These are phyloP conservation scores for Cerioporus squamosus DNA, from an alignment of 1,284 basidiomycete species.

Conservation along the genomic window DNA sequence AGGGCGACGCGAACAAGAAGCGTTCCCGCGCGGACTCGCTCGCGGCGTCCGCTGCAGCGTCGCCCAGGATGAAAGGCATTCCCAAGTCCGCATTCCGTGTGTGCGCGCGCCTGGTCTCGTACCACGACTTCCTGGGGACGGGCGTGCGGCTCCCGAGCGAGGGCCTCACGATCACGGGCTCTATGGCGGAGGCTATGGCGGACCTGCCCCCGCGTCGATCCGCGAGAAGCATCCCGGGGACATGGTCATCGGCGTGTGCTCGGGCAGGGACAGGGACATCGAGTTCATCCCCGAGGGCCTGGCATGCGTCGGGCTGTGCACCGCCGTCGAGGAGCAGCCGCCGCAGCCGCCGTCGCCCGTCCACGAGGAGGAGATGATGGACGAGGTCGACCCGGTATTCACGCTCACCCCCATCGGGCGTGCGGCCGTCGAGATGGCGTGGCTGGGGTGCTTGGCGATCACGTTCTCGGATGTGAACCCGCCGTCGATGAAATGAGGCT, in stretches of 20 bases:
- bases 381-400: slow-evolving; percentile 42
- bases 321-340: slow-evolving; percentile 30
- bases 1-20: slow-evolving; percentile 39
- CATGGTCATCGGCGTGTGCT: slow-evolving; percentile 63
- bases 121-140: slow-evolving; percentile 68
- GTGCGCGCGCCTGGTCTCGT: slow-evolving; percentile 67
- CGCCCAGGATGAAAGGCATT: slow-evolving; percentile 42
- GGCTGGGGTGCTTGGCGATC: slow-evolving; percentile 78
- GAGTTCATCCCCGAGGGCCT: slow-evolving; percentile 74
- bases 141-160: slow-evolving; percentile 74
- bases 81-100: slow-evolving; percentile 66
- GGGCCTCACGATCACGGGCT: slow-evolving; percentile 67
- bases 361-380: slow-evolving; percentile 44
- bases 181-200: slow-evolving; percentile 60
- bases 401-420: slow-evolving; percentile 72
- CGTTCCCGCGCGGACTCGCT: slow-evolving; percentile 34
- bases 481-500: slow-evolving; percentile 18
- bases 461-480: slow-evolving; percentile 51
- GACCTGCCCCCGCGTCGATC: slow-evolving; percentile 39
- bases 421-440: slow-evolving; percentile 81
- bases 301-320: slow-evolving; percentile 65
- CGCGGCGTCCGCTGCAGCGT: slow-evolving; percentile 41
- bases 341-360: slow-evolving; percentile 25
- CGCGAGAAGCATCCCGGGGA: slow-evolving; percentile 38
- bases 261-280: slow-evolving; percentile 64